Evolutionary conservation across 345 rosid genomes (phyloP), one percentile per base, ranked within the genome.

Genomic region (Populus pruinosa): DNA sequence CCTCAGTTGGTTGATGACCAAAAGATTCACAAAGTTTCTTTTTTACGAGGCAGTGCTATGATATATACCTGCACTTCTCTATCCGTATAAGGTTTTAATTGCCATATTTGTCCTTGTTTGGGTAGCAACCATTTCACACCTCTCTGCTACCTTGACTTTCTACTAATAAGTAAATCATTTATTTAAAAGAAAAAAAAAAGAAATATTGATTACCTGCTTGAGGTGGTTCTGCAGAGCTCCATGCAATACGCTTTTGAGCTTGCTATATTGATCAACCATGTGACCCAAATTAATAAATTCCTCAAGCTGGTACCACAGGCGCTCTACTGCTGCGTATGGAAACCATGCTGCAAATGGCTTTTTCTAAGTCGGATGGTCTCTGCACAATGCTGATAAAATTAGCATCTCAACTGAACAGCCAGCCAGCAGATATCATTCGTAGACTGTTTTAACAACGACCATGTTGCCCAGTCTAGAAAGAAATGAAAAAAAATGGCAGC

Each of bases 311-410:
- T 88, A 88, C 97, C 98, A 96, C 2, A 96, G 81, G 12, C 86
- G 83, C 77, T 96, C 96, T 49, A 92, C 78, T 31, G 90, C 77
- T 69, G 92, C 85, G 79, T 93, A 96, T 13, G 98, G 97, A 78
- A 96, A 93, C 97, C 98, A 92, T 49, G 81, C 88, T 18, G 94
- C 88, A 66, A 86, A 87, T 21, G 92, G 92, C 75, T 83, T 88
- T 82, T 96, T 93, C 80, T 97, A 95, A 82, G 74, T 90, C 88
- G 25, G 88, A 84, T 17, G 98, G 93, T 82, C 91, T 92, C 98
- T 96, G 94, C 80, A 84, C 36, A 74, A 67, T 41, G 69, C 74
- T 78, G 69, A 55, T 55, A 20, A 61, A 1, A 29, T 31, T 1
- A 69, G 44, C 67, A 29, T 69, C 61, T 76, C 63, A 29, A 85